Evolutionary conservation across 352 stramenopile species (phyloP), one percentile per base, ranked within the genome.

Genomic region (Phytophthora kernoviae): DNA sequence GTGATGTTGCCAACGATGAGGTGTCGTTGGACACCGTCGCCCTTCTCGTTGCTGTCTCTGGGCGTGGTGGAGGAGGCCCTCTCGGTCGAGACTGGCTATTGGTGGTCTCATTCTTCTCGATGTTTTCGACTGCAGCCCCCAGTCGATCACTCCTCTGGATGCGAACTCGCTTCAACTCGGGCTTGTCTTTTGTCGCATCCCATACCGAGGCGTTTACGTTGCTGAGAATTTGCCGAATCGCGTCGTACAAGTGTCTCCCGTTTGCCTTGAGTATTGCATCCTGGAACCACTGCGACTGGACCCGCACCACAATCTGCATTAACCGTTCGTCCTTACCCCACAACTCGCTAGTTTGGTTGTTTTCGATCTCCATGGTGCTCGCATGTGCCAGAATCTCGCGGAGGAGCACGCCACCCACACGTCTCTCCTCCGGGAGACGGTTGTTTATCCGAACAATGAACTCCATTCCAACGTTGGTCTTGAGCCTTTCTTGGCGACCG

Each of bases 361-460:
- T 12, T 24, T 12, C 33, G 12, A 71, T 24, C 11, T 58, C 17
- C 64, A 70, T 73, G 11, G 20, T 62, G 59, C 54, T 58, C 6
- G 44, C 65, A 37, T 73, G 43, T 21, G 62, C 58, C 39, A 80
- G 47, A 36, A 77, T 68, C 43, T 73, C 59, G 42, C 60, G 50
- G 40, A 73, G 65, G 22, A 73, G 53, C 32, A 70, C 68, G n/a
- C 57, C 57, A 36, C 57, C 59, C 2, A 80, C 59, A 4, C 71
- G 67, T n/a, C 50, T 58, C 26, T 64, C 64, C 18, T 70, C 58
- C 5, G 56, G 30, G 11, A 80, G 65, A 17, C 57, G 58, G 14
- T 68, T 60, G 54, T 80, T 80, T 24, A 80, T 54, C 44, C 54
- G 65, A 41, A 77, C 44, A n/a, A 80, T 58, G 22, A 80, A 75